These are phyloP conservation scores for Malassezia caprae DNA, from an alignment of 1,284 basidiomycete species.

Conservation along the genomic window DNA sequence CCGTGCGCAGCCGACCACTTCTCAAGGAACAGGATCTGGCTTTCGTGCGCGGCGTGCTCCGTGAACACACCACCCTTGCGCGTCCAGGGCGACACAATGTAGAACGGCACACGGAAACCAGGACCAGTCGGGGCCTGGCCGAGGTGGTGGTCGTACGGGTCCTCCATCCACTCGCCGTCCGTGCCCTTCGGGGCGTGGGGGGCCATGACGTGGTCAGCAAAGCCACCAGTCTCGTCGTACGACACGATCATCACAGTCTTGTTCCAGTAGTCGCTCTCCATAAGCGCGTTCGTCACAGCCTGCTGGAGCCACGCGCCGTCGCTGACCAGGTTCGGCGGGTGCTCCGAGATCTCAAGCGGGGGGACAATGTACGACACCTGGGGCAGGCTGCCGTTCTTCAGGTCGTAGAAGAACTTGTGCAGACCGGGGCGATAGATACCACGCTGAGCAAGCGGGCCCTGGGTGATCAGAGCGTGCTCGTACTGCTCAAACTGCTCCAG, in stretches of 20 bases:
- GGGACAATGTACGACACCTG: conserved; percentile 35
- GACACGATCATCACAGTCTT: conserved; percentile 26
- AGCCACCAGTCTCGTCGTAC: conserved; percentile 39
- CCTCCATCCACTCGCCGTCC: conserved; percentile 26
- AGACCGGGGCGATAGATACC: conserved; percentile 25
- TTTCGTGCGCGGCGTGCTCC: conserved; percentile 30
- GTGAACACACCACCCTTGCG: conserved; percentile 34
- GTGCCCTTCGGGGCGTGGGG: conserved; percentile 15
- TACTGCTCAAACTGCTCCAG: conserved; percentile 18
- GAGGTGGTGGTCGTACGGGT: conserved; percentile 24
- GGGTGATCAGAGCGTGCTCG: conserved; percentile 10
- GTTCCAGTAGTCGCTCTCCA: conserved; percentile 23
- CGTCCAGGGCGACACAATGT: conserved; percentile 32
- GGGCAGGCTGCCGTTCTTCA: conserved; percentile 27
- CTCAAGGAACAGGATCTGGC: conserved; percentile 32
- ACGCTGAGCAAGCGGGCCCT: conserved; percentile 19
- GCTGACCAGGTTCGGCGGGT: conserved; percentile 27
- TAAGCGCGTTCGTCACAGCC: conserved; percentile 28
- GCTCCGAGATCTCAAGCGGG: conserved; percentile 33
- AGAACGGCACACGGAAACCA: conserved; percentile 38
- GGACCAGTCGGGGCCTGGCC: conserved; percentile 26
- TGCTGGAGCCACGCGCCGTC: conserved; percentile 38
- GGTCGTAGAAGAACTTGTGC: conserved; percentile 27
- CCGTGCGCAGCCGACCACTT: conserved; percentile 32
- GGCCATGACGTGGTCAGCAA: conserved; percentile 30